phyloP scores from a whole-genome alignment of 768 basidiomycete species.

The Agrocybe pediades region DNA sequence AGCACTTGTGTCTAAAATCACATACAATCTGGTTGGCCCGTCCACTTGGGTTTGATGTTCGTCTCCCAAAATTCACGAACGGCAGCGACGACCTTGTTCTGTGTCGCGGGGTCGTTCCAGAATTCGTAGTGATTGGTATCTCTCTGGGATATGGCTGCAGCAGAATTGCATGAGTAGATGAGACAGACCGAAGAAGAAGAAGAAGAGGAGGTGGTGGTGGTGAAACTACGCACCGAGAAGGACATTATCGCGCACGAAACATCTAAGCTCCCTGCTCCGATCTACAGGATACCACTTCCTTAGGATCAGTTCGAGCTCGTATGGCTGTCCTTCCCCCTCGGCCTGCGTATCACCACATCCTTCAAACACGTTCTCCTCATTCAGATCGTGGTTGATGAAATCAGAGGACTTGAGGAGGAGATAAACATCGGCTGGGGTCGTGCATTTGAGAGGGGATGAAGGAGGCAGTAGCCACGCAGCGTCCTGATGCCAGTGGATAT shows the following conservation, averaged over 20 bases:
- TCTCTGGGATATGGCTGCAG: constrained; percentile 79
- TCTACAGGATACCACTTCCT: constrained; percentile 91
- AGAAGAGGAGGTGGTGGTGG: not conserved
- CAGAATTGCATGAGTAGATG: not conserved
- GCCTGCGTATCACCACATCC: constrained; percentile 42
- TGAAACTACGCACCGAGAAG: constrained; percentile 71
- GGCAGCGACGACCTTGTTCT: constrained; percentile 49
- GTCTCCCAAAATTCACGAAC: constrained; percentile 68
- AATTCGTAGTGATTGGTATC: constrained; percentile 91
- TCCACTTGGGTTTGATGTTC: constrained; percentile 64
- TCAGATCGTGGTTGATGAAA: constrained; percentile 82
- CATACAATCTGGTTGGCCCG: constrained; percentile 66
- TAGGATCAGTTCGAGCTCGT: constrained; percentile 82
- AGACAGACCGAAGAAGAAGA: not conserved
- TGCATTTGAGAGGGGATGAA: constrained; percentile 85
- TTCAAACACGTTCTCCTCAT: constrained; percentile 61
- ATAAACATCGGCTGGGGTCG: constrained; percentile 87
- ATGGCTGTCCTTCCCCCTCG: constrained; percentile 23
- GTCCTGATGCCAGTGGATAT: constrained; percentile 56
- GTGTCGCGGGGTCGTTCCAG: constrained; percentile 63
- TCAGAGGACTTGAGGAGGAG: constrained; percentile 91
- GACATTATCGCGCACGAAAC: constrained; percentile 77
- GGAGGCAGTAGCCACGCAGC: constrained; percentile 89
- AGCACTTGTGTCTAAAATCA: not conserved
- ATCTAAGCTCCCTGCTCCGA: constrained; percentile 81